These are phyloP conservation scores for Hypoxylon sp. DNA, from an alignment of 2,329 filamentous ascomycete genomes.

Conservation along the genomic window DNA sequence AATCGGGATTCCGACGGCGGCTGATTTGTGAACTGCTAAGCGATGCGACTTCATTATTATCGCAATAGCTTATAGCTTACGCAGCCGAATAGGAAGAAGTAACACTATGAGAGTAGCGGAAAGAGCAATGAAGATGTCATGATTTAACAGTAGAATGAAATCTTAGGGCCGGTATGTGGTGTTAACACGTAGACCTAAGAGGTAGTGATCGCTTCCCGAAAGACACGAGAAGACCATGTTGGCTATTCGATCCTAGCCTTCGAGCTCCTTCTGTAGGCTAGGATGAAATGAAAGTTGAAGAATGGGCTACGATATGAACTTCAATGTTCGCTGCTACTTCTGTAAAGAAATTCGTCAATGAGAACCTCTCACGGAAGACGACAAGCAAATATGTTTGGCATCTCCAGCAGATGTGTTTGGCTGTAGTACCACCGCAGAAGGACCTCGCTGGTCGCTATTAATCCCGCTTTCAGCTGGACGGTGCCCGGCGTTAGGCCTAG, in stretches of 20 bases:
- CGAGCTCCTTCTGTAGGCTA: not conserved
- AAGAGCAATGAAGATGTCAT: slow-evolving; percentile 8
- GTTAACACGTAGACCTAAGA: not conserved
- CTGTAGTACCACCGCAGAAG: too few species aligned
- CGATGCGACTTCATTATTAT: not conserved
- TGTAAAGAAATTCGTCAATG: not conserved
- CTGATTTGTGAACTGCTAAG: not conserved
- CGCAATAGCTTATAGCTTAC: not conserved
- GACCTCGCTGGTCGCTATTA: too few species aligned
- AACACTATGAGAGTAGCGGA: not conserved
- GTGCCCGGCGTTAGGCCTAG: too few species aligned
- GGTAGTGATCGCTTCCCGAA: not conserved
- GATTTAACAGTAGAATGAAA: slow-evolving; percentile 17
- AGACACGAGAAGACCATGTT: not conserved
- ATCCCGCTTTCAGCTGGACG: too few species aligned
- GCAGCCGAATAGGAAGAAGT: not conserved
- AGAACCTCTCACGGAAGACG: not conserved
- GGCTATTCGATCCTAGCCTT: not conserved
- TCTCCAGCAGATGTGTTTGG: not conserved
- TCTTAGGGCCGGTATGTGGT: not conserved
- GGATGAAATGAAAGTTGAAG: not conserved
- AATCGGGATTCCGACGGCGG: not conserved
- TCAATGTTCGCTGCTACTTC: not conserved
- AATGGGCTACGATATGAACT: not conserved
- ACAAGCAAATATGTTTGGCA: not conserved